Base-by-base conservation (phyloP, 1,284 basidiomycete species). In the Sutorius eximius region DNA sequence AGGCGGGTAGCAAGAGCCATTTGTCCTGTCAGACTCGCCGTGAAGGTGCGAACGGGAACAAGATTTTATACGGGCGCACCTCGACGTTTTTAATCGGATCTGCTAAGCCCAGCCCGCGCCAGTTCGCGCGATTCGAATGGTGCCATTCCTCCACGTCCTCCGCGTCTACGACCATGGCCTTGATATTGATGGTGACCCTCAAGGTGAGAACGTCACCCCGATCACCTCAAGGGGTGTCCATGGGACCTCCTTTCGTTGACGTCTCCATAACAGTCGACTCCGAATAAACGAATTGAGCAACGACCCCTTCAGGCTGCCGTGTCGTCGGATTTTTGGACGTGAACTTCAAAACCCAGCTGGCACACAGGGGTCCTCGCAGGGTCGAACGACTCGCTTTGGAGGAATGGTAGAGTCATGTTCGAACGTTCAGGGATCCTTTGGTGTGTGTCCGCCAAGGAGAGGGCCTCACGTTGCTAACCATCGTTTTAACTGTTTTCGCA, bases 1-100 rank as follows among this genome's bases (percentile, higher is more conserved):
- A 98, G 11, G 95, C 95, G 1, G 95, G 95, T 4, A 98, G 76
- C 12, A 98, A 77, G 43, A 96, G 84, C 95, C 95, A 98, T 85
- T 98, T 98, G 70, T 98, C 95, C 94, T 97, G 66, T 37, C 10
- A n/a, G 40, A 20, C 22, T 38, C 18, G 30, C 6, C 12, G 51
- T 52, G 40, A 53, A 43, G 43, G 33, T 34, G 27, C 11, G 30
- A 11, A 33, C 27, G 20, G 12, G 11, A 16, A 11, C 2, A 11
- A 8, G 15, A 33, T 7, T 34, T 16, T 13, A 15, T 37, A 44
- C 12, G 9, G 13, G 29, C 59, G 65, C 64, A 89, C 89, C 81
- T 93, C 85, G 16, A 93, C 82, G 41, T 74, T 82, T 72, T 91
- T 91, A 50, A 93, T 83, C 0, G 89, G 86, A 71, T 93, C 91